Base-by-base conservation (phyloP, 225 moss, liverwort and hornwort species). In the Takakia lepidozioides region DNA sequence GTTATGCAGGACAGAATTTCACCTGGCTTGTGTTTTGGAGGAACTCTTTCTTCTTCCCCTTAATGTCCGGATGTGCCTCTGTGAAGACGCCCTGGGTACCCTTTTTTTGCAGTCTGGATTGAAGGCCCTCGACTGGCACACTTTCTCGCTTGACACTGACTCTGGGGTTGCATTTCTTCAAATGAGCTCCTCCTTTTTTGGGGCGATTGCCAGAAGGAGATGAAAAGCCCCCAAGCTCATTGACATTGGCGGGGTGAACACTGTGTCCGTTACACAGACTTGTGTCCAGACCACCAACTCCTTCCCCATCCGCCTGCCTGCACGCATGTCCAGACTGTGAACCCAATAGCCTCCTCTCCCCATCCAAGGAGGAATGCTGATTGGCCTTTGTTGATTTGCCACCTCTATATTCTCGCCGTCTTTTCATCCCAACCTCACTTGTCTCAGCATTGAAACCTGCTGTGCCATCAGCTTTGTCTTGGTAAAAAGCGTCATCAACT, bases 361-460 rank as follows among this genome's bases (percentile, higher is more conserved):
- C 46, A 23, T 53, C 69, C 14, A 60, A 5, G 26, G 59, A 56
- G 45, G 61, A 56, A 47, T 63, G 69, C 49, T 55, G 70, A 48
- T 57, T 70, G 48, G 63, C 60, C 61, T 66, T 80, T n/a, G 66
- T 57, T 13, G 79, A 63, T 64, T 67, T 67, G 17, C 70, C 74
- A 38, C 61, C 60, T 43, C 56, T 74, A 42, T 62, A 30, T 43
- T 80, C 74, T 50, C 46, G 28, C 57, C 62, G 66, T 60, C 63
- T 67, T 60, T 47, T 38, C 10, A 57, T 67, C 57, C 43, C 41
- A 8, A 57, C 51, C 21, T 70, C 64, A 2, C 60, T 51, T 17
- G 38, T 51, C n/a, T 56, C 67, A 27, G 34, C 60, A 43, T 16
- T 46, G 57, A 44, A 29, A 61, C 4, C 39, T 20, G 19, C 14